Percentiles rank a stretch among this genome's conserved stretches.
phyloP scores from a whole-genome alignment of 495 filamentous ascomycete species.

The Xylaria grammica region DNA sequence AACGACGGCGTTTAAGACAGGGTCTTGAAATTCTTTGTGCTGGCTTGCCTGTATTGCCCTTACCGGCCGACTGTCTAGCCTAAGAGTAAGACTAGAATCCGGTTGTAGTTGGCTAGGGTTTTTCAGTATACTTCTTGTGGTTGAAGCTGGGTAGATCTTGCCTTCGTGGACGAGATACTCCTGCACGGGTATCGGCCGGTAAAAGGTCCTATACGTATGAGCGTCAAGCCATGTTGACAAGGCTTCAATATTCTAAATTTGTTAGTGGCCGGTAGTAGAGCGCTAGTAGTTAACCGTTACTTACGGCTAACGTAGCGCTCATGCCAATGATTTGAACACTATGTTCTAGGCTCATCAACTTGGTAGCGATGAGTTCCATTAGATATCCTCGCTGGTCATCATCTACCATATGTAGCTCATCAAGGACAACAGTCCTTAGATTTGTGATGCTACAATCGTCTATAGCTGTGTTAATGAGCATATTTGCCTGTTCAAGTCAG shows the following conservation, averaged over 20 bases:
- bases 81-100: conserved; percentile 38
- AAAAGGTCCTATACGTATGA: conserved; percentile 73
- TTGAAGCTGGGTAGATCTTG: conserved; percentile 68
- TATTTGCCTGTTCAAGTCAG: conserved; percentile 63
- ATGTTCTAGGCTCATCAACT: conserved; percentile 71
- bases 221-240: conserved; percentile 76
- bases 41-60: conserved; percentile 59
- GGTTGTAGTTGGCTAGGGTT: conserved; percentile 60
- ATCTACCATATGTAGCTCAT: conserved; percentile 84
- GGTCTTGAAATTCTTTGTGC: conserved; percentile 65
- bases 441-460: conserved; percentile 71
- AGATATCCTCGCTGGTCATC: conserved; percentile 82
- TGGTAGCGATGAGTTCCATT: conserved; percentile 80
- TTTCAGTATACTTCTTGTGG: conserved; percentile 66
- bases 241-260: conserved; percentile 67
- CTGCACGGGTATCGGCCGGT: conserved; percentile 74
- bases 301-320: conserved; percentile 79
- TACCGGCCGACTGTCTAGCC: conserved; percentile 45
- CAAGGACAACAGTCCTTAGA: conserved; percentile 72
- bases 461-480: conserved; percentile 76
- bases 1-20: conserved; percentile 71
- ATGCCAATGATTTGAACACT: conserved; percentile 79
- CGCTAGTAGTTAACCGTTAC: conserved; percentile 16
- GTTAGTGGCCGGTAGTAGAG: conserved; percentile 3
- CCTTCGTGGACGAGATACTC: conserved; percentile 81